Evolutionary conservation across 345 rosid genomes (phyloP), one percentile per base, ranked within the genome.

Genomic region (Microthlaspi erraticum): DNA sequence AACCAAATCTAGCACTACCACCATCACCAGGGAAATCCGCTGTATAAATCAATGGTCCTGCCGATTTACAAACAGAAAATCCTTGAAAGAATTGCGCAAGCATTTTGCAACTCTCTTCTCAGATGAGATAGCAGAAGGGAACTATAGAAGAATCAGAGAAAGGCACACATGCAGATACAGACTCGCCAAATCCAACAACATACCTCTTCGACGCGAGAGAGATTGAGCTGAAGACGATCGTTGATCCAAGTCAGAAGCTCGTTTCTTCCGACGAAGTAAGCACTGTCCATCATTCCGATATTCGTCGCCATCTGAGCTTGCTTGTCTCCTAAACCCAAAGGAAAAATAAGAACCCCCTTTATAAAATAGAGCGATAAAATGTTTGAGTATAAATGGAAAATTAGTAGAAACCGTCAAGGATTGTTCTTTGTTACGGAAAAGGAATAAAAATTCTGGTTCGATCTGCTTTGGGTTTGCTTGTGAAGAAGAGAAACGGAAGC

Each of bases 271-370:
- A 94, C 99, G 57, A 94, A 94, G 81, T 94, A 94, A 1, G 95
- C 97, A 79, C 93, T 81, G 71, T 91, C 97, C 97, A 94, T 94
- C 86, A 87, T 94, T 36, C 99, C 99, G 10, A 91, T 89, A 61
- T 83, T 89, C 29, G 88, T 73, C 29, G 96, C 90, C 99, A 94
- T 93, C 64, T 26, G 32, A 17, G 45, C 34, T 31, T 41, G 12
- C 12, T 26, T 10, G 31, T 3, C 14, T 43, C 55, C 16, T 8
- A 34, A 68, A 44, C 23, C 54, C 33, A 54, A 5, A 31, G 10
- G 26, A 31, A 23, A 34, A 8, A 88, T 23, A 23, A n/a, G n/a
- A n/a, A n/a, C n/a, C n/a, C n/a, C n/a, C n/a, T n/a, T n/a, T n/a
- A n/a, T n/a, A n/a, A n/a, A n/a, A n/a, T n/a, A n/a, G 89, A 64